Conservation (phyloP, 1,139 yeast genomes). For the Nakaseomyces kungkrabaensis region DNA sequence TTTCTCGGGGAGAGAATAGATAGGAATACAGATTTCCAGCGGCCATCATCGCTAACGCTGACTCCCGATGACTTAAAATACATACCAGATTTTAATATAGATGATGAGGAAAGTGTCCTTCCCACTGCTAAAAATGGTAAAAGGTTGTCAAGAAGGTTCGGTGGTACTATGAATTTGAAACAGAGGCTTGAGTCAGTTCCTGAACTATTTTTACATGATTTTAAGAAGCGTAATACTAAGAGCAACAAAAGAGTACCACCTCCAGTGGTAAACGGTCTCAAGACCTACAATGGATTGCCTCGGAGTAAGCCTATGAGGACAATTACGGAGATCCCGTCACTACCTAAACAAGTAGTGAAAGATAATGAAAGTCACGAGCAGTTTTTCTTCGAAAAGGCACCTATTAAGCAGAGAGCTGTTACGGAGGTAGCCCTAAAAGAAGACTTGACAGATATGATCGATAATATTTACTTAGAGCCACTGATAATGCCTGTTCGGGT, state of each 20-base stretch:
- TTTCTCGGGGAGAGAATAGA: slow-evolving; percentile 25
- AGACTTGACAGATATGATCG: neutral
- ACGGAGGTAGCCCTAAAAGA: neutral
- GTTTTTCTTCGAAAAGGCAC: neutral
- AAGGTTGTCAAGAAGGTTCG: slow-evolving; percentile 19
- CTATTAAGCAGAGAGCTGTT: neutral
- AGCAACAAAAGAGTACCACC: neutral
- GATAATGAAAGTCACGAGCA: neutral
- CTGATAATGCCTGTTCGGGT: neutral
- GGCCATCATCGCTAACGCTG: slow-evolving; percentile 26
- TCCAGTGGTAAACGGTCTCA: neutral
- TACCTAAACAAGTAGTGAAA: neutral
- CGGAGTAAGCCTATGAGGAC: neutral
- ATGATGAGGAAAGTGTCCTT: slow-evolving; percentile 2
- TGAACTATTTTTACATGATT: slow-evolving; percentile 22
- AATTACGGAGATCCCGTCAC: neutral
- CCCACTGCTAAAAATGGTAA: slow-evolving; percentile 6
- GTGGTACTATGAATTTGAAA: slow-evolving; percentile 23
- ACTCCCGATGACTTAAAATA: slow-evolving; percentile 21
- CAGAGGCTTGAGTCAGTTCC: slow-evolving; percentile 27
- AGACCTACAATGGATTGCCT: neutral
- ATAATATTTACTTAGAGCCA: neutral
- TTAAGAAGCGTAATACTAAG: slow-evolving; percentile 10
- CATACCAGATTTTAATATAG: slow-evolving; percentile 14
- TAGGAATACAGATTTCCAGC: slow-evolving; percentile 18